These are phyloP conservation scores for Nowakowskiella sp. DNA, from an alignment of 192 early-diverging fungal genomes.

Conservation along the genomic window DNA sequence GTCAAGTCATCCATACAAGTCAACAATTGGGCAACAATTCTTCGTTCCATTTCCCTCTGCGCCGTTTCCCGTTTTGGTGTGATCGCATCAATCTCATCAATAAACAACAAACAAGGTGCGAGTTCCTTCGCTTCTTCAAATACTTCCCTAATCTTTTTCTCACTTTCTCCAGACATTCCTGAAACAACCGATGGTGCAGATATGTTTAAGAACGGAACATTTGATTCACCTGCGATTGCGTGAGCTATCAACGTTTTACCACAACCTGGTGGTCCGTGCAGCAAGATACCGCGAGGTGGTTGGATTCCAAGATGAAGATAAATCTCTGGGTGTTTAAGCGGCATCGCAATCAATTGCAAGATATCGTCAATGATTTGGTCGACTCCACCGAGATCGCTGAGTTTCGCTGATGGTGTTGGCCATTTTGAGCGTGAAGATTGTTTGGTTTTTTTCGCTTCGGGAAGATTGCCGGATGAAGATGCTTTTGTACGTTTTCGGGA, in stretches of 20 bases:
- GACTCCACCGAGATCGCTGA: slow-evolving; percentile 84
- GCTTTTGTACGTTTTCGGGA: no score
- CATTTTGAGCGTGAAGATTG: slow-evolving; percentile 28
- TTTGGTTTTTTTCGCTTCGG: not conserved
- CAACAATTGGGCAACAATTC: slow-evolving; percentile 93
- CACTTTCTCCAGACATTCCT: slow-evolving; percentile 97
- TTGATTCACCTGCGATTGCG: slow-evolving; percentile 91
- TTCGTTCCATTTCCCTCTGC: slow-evolving; percentile 90
- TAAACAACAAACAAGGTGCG: slow-evolving; percentile 89
- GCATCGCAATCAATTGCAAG: slow-evolving; percentile 86
- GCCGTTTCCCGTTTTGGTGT: slow-evolving; percentile 87
- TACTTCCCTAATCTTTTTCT: slow-evolving; percentile 94
- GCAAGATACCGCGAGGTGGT: slow-evolving; percentile 82
- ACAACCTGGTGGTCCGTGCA: slow-evolving; percentile 95
- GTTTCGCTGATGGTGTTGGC: slow-evolving; percentile 47
- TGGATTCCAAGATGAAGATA: slow-evolving; percentile 87
- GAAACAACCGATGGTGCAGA: slow-evolving; percentile 91
- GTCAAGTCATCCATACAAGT: slow-evolving; percentile 86
- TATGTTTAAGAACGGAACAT: slow-evolving; percentile 86
- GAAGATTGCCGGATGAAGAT: not conserved
- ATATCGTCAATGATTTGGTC: slow-evolving; percentile 68
- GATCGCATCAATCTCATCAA: slow-evolving; percentile 98
- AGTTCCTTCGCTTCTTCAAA: slow-evolving; percentile 88
- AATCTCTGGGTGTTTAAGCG: slow-evolving; percentile 87
- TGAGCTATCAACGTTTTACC: slow-evolving; percentile 94